Percentiles rank a stretch among this genome's conserved stretches.
phyloP scores from a whole-genome alignment of 2,329 filamentous ascomycete genomes.

The Botrytis cinerea region DNA sequence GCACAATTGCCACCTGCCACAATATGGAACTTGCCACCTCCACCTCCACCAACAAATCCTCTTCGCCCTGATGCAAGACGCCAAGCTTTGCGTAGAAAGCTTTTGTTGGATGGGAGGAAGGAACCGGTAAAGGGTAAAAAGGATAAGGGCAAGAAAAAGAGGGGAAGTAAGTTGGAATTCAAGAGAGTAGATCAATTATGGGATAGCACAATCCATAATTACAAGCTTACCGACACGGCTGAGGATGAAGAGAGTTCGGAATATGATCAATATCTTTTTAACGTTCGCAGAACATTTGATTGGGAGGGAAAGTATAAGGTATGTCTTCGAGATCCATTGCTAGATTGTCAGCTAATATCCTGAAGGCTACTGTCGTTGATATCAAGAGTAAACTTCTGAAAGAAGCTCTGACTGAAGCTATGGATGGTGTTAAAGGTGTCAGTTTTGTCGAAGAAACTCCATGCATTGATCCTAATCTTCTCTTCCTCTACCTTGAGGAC shows the following conservation, averaged over 20 bases:
- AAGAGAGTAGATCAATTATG: constrained; percentile 67
- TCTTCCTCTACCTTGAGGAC: constrained; percentile 76
- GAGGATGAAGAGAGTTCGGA: constrained; percentile 63
- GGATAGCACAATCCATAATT: constrained; percentile 62
- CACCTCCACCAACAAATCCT: constrained; percentile 22
- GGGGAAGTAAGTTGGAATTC: constrained; percentile 61
- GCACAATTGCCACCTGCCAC: constrained; percentile 2
- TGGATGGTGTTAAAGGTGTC: constrained; percentile 76
- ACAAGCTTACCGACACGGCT: constrained; percentile 67
- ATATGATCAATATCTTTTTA: constrained; percentile 80
- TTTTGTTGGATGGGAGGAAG: constrained; percentile 36
- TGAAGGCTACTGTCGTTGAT: constrained; percentile 65
- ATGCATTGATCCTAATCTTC: constrained; percentile 68
- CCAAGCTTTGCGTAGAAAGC: constrained; percentile 34
- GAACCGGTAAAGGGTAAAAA: constrained; percentile 44
- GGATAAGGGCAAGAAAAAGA: constrained; percentile 44
- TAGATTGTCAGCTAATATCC: constrained; percentile 26
- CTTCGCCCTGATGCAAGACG: constrained; percentile 29
- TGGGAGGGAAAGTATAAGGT: constrained; percentile 76
- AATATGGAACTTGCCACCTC: constrained; percentile 20
- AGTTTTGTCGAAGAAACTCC: constrained; percentile 80
- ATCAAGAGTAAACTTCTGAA: constrained; percentile 82
- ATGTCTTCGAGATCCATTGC: constrained; percentile 15
- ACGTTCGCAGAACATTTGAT: constrained; percentile 79
- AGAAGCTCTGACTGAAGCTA: constrained; percentile 68